Evolutionary conservation across 192 early-diverging fungal species (phyloP).

Genomic region (Coemansia sp.): DNA sequence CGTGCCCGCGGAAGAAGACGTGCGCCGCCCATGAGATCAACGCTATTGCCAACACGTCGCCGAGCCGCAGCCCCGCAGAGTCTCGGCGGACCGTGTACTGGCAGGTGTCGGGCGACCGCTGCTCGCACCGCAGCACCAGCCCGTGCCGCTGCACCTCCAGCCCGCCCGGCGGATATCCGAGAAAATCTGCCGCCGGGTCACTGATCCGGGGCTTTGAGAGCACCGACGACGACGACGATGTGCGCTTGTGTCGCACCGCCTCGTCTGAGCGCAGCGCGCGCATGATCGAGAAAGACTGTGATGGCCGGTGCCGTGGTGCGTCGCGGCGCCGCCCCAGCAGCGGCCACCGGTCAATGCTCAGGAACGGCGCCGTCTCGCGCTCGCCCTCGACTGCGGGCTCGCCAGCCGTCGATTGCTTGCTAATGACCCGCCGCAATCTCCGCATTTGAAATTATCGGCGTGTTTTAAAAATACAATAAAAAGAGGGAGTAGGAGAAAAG

Average conservation of each 20-base stretch:
- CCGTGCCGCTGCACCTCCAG: conserved; percentile 30
- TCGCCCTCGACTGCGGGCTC: conserved; percentile 15
- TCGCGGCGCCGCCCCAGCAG: conserved; percentile 27
- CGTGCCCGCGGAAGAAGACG: conserved; percentile 37
- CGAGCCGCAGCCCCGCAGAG: conserved; percentile 16
- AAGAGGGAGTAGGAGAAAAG: not conserved
- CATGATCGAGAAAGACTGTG: conserved; percentile 40
- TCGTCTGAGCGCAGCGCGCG: conserved; percentile 21
- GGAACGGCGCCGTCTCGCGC: conserved; percentile 13
- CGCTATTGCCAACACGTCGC: conserved; percentile 38
- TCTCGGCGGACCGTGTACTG: conserved; percentile 34
- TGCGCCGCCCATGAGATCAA: conserved; percentile 45
- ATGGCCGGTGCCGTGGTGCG: conserved; percentile 24
- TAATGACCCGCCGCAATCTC: conserved; percentile 40
- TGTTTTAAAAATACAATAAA: not conserved
- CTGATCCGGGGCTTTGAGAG: no score
- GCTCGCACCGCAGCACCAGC: conserved; percentile 37
- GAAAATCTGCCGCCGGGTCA: conserved; percentile 11
- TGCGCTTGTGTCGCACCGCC: conserved; percentile 33
- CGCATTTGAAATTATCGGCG: conserved; percentile 10
- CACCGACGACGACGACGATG: conserved; percentile 27
- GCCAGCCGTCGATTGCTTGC: conserved; percentile 37
- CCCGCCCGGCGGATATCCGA: conserved; percentile 47
- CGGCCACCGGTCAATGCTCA: conserved; percentile 36
- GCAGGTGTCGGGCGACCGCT: conserved; percentile 42